Conservation (phyloP, 2,329 filamentous ascomycete species). For the Pseudocercospora eumusae region DNA sequence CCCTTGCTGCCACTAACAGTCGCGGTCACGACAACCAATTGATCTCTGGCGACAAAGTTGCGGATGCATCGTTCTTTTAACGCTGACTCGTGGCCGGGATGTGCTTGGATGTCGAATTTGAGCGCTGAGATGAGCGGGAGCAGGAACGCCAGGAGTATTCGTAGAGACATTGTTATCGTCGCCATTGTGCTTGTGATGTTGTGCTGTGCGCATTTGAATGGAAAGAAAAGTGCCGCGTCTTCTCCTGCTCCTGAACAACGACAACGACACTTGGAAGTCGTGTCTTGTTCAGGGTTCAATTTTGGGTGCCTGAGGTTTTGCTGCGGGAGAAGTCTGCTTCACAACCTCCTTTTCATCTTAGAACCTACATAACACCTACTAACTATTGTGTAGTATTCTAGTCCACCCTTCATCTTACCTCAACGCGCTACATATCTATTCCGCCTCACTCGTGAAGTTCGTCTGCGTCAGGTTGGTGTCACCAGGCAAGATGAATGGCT, state of each 20-base stretch:
- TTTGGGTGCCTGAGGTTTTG: not conserved
- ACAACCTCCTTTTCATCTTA: not conserved
- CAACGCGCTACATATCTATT: slow-evolving; percentile 17
- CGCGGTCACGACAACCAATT: slow-evolving; percentile 91
- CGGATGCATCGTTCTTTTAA: slow-evolving; percentile 85
- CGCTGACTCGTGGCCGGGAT: slow-evolving; percentile 60
- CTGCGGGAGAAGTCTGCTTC: not conserved
- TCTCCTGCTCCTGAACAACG: slow-evolving; percentile 5
- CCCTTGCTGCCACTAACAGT: slow-evolving; percentile 82
- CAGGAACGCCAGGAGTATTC: slow-evolving; percentile 43
- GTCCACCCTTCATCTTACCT: too few species aligned
- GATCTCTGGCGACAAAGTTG: slow-evolving; percentile 91
- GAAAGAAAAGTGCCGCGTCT: not conserved
- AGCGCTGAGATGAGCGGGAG: slow-evolving; percentile 62
- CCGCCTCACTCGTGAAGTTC: slow-evolving; percentile 40
- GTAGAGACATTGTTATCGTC: slow-evolving; percentile 30
- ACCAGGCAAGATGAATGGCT: slow-evolving; percentile 45
- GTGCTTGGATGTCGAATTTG: slow-evolving; percentile 88
- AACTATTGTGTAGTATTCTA: too few species aligned
- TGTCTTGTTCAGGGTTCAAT: not conserved
- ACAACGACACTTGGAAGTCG: slow-evolving; percentile 1
- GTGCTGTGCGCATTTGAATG: not conserved
- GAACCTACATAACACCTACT: not conserved
- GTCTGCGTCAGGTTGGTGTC: slow-evolving; percentile 42
- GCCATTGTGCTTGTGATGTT: slow-evolving; percentile 14